Evolutionary conservation across 768 basidiomycete genomes (phyloP).

Genomic region (Pisolithus sp.): DNA sequence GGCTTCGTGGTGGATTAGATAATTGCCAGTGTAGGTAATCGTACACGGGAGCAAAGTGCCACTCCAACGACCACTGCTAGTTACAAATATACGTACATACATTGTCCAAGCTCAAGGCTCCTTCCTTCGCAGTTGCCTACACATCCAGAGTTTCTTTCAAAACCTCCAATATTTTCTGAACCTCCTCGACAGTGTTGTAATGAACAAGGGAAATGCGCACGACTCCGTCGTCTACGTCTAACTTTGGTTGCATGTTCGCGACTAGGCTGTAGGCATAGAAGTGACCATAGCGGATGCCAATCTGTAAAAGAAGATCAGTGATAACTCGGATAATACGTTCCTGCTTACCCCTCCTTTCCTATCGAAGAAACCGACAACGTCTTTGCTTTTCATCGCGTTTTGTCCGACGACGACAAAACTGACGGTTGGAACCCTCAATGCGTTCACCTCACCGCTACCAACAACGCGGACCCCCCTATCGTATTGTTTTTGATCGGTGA

Average conservation of each 20-base stretch:
- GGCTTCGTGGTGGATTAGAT: no score
- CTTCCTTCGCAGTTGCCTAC: neutral
- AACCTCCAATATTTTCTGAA: slow-evolving; percentile 49
- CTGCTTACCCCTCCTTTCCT: slow-evolving; percentile 52
- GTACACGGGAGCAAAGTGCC: no score
- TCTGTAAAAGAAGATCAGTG: slow-evolving; percentile 31
- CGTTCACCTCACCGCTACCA: slow-evolving; percentile 44
- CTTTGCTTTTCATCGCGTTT: slow-evolving; percentile 49
- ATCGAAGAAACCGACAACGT: slow-evolving; percentile 62
- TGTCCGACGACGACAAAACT: slow-evolving; percentile 64
- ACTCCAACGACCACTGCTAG: no score
- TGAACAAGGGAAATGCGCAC: slow-evolving; percentile 75
- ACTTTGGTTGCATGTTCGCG: slow-evolving; percentile 43
- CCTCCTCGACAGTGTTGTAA: slow-evolving; percentile 72
- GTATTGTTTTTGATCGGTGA: slow-evolving; percentile 42
- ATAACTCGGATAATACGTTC: neutral
- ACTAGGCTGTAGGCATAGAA: slow-evolving; percentile 71
- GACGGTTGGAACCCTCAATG: slow-evolving; percentile 57
- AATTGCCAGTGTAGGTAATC: no score
- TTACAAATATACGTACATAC: no score
- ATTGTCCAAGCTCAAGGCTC: no score
- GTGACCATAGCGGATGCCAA: slow-evolving; percentile 74
- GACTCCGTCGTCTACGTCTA: slow-evolving; percentile 58
- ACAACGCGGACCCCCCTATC: slow-evolving; percentile 62
- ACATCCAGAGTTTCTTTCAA: slow-evolving; percentile 35